Percentiles rank a stretch among this genome's conserved stretches.
Conservation (phyloP, 805 yeast species). For the Candida namnaoensis region DNA sequence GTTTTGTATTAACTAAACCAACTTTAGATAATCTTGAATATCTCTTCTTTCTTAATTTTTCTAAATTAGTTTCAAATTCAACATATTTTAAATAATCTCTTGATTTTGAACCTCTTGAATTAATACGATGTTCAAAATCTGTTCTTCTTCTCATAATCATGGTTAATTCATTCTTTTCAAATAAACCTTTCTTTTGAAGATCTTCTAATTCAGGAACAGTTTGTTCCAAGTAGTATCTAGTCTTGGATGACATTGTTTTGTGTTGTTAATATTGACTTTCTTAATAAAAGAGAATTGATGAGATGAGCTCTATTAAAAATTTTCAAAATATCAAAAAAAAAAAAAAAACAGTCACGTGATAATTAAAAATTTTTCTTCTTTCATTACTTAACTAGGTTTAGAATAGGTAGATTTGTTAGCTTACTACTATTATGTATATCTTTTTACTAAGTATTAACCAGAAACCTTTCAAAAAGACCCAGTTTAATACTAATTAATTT, state of each 20-base stretch:
- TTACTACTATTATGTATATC: too few species aligned
- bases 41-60: slow-evolving; percentile 67
- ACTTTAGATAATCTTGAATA: slow-evolving; percentile 49
- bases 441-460: too few species aligned
- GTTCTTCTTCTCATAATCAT: slow-evolving; percentile 88
- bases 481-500: too few species aligned
- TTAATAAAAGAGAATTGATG: too few species aligned
- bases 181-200: slow-evolving; percentile 69
- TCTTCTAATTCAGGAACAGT: slow-evolving; percentile 92
- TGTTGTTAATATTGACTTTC: neutral
- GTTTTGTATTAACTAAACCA: slow-evolving; percentile 46
- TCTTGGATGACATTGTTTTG: slow-evolving; percentile 40
- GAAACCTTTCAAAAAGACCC: too few species aligned
- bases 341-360: too few species aligned
- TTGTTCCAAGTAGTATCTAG: slow-evolving; percentile 49
- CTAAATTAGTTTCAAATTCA: slow-evolving; percentile 74
- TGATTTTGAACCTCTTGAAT: slow-evolving; percentile 73
- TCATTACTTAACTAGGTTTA: too few species aligned
- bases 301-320: too few species aligned
- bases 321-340: too few species aligned
- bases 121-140: slow-evolving; percentile 87
- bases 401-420: too few species aligned
- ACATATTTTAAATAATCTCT: slow-evolving; percentile 73
- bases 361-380: too few species aligned
- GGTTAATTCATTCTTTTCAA: slow-evolving; percentile 74